Percentiles rank a stretch among this genome's conserved stretches.
Conservation (phyloP, 441 rosid species). For the Eutrema salsugineum region DNA sequence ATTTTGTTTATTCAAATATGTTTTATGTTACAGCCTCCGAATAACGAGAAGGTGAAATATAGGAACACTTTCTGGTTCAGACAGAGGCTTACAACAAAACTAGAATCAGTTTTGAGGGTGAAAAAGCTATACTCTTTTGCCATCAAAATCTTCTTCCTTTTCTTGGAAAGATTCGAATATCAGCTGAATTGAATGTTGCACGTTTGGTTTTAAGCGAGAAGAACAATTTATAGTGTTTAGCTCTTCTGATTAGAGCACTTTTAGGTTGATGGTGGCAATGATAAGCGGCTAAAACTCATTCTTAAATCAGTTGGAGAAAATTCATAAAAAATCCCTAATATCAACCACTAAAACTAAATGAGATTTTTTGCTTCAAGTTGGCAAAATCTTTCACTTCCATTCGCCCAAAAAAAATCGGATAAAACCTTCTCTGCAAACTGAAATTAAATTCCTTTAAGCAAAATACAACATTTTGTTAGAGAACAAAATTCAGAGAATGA, state of each 20-base stretch:
- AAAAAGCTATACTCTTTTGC: not conserved
- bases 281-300: not conserved
- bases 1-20: not conserved
- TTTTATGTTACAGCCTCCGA: conserved; percentile 17
- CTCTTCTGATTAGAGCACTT: not conserved
- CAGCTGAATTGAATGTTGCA: not conserved
- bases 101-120: conserved; percentile 10
- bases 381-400: too few relatives aligned
- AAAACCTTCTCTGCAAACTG: too few relatives aligned
- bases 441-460: too few relatives aligned
- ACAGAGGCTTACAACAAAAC: conserved; percentile 29
- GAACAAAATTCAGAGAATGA: too few relatives aligned
- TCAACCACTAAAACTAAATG: too few relatives aligned
- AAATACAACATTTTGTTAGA: too few relatives aligned
- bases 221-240: not conserved
- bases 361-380: too few relatives aligned
- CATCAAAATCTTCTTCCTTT: not conserved
- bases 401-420: too few relatives aligned
- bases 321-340: too few relatives aligned
- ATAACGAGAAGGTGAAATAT: conserved; percentile 26
- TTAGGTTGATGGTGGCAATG: not conserved
- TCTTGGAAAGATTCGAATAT: conserved; percentile 20
- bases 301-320: too few relatives aligned
- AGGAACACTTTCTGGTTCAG: conserved; percentile 29
- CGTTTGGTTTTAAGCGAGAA: not conserved